Conservation (phyloP, 1,284 basidiomycete species). For the Coniferiporia weirii region DNA sequence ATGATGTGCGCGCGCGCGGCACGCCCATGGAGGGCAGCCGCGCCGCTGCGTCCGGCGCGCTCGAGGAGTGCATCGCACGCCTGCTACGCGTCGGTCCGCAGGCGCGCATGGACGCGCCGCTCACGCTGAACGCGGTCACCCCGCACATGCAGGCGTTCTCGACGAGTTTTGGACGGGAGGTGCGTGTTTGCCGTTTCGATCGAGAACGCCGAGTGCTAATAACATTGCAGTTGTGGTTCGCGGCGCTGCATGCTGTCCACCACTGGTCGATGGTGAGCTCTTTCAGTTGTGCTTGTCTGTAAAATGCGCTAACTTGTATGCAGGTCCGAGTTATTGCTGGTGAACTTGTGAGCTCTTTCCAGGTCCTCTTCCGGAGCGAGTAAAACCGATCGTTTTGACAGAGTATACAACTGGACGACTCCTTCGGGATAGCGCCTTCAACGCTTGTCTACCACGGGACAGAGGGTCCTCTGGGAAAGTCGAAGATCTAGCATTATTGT, state of each 20-base stretch:
- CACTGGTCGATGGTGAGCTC: slow-evolving; percentile 78
- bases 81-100: slow-evolving; percentile 50
- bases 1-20: slow-evolving; percentile 69
- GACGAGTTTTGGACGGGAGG: slow-evolving; percentile 79
- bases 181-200: slow-evolving; percentile 28
- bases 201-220: background rate
- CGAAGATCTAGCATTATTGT: slow-evolving; percentile 6
- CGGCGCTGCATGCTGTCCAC: slow-evolving; percentile 76
- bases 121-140: slow-evolving; percentile 73
- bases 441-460: slow-evolving; percentile 66
- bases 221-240: slow-evolving; percentile 70
- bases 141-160: slow-evolving; percentile 68
- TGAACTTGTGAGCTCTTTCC: slow-evolving; percentile 51
- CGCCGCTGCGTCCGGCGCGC: slow-evolving; percentile 49
- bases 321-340: slow-evolving; percentile 76
- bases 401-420: slow-evolving; percentile 60
- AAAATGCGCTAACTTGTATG: slow-evolving; percentile 1
- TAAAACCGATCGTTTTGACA: slow-evolving; percentile 29
- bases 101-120: slow-evolving; percentile 44
- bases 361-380: slow-evolving; percentile 14
- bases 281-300: background rate
- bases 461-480: slow-evolving; percentile 11
- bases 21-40: slow-evolving; percentile 75
- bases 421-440: slow-evolving; percentile 79
- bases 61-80: slow-evolving; percentile 50